These are phyloP conservation scores for Canavalia ensiformis DNA, from an alignment of 306 rosid genomes.

Conservation along the genomic window DNA sequence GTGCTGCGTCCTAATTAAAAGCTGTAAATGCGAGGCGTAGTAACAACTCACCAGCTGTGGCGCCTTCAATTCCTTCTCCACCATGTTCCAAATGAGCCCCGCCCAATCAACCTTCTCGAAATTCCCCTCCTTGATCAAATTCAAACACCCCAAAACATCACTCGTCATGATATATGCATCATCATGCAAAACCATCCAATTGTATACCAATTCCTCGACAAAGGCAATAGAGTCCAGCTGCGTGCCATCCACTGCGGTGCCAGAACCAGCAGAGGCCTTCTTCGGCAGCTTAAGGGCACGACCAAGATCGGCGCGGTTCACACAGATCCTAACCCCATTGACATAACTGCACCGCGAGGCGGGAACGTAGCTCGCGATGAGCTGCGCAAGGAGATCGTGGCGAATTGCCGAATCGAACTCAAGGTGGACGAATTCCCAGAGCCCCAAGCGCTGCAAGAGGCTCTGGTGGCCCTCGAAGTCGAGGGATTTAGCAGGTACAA, in stretches of 20 bases:
- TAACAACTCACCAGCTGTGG: slow-evolving; percentile 67
- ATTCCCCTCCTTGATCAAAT: slow-evolving; percentile 64
- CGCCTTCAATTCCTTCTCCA: slow-evolving; percentile 77
- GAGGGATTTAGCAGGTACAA: slow-evolving; percentile 63
- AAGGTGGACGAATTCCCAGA: slow-evolving; percentile 84
- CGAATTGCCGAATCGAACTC: slow-evolving; percentile 70
- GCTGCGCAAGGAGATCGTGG: slow-evolving; percentile 68
- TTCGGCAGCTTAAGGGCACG: slow-evolving; percentile 80
- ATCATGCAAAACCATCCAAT: slow-evolving; percentile 87
- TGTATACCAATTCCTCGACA: slow-evolving; percentile 68
- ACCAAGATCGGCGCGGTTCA: slow-evolving; percentile 77
- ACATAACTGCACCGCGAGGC: slow-evolving; percentile 59
- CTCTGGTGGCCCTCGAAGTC: slow-evolving; percentile 69
- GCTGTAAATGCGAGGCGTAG: slow-evolving; percentile 92
- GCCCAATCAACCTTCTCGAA: slow-evolving; percentile 88
- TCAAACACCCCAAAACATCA: slow-evolving; percentile 58
- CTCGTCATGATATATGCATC: slow-evolving; percentile 70
- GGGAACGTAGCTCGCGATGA: slow-evolving; percentile 63
- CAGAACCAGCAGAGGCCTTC: slow-evolving; percentile 36
- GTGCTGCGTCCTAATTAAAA: slow-evolving; percentile 66
- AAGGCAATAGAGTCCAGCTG: slow-evolving; percentile 60
- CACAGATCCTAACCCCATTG: slow-evolving; percentile 52
- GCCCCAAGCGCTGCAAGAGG: slow-evolving; percentile 74
- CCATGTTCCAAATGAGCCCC: slow-evolving; percentile 78
- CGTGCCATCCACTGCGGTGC: neutral